Evolutionary conservation across 2,329 filamentous ascomycete species (phyloP), one percentile per base, ranked within the genome.

Genomic region (Pleurostoma richardsiae): DNA sequence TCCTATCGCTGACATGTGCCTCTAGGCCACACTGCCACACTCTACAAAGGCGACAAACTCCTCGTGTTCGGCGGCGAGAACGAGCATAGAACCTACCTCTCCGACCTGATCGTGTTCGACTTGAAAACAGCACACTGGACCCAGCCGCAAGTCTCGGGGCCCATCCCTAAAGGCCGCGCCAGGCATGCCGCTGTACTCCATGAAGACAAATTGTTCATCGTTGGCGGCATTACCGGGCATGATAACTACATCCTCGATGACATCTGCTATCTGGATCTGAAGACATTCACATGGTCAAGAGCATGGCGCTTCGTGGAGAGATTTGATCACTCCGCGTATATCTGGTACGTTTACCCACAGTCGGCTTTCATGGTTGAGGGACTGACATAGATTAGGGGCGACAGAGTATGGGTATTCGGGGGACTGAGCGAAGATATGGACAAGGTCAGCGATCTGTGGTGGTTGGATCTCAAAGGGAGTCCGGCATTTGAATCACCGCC

Each of bases 1-100:
- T 19, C 19, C 19, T 19, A 19, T 19, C 19, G 19, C 54, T 47
- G 30, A 39, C 4, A 42, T 43, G 47, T n/a, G 11, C 6, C 6
- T 33, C 58, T 38, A 95, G 90, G 91, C 30, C 94, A 99, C 63
- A 97, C 94, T 40, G 91, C 94, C 29, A 96, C 89, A 31, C 76
- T 99, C 1, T 96, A 96, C 72, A 83, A 95, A 68, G 90, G 89
- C 51, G 86, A 92, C 66, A 97, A 97, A 67, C 76, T 99, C n/a
- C 78, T 99, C 3, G 90, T 99, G 2, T 99, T 96, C 62, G 94
- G 94, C 47, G 94, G 94, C 54, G 94, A 99, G 71, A 99, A 99
- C 67, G 94, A 99, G 65, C 94, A 97, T 62, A 83, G 91, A 55
- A 91, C 91, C 48, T 96, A 96, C 63, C 83, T 99, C 10, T 95